A percentile compares a stretch with the other conserved stretches of the same genome.
Conservation (phyloP, 179 eudicot genomes). For the Silene noctiflora region DNA sequence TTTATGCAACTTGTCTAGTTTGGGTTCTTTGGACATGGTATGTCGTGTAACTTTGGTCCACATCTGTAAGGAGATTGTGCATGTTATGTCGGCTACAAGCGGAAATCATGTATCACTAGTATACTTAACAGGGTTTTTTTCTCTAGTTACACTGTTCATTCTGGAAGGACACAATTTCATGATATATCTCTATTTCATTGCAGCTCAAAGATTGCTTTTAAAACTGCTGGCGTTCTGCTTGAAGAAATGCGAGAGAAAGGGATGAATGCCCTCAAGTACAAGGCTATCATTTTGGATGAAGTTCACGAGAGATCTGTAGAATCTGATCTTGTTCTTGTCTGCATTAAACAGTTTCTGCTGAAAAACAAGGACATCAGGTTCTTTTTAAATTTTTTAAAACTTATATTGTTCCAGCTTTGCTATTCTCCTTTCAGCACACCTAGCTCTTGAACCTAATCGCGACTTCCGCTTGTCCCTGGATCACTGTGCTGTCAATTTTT, state of each 20-base stretch:
- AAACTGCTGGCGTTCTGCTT: constrained; percentile 93
- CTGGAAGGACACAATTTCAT: constrained; percentile 1
- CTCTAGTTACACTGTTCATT: neutral
- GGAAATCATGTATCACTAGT: constrained; percentile 1
- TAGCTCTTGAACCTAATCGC: neutral
- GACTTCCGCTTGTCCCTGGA: neutral
- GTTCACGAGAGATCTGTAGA: constrained; percentile 98
- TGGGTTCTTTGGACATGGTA: neutral
- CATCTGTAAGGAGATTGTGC: neutral
- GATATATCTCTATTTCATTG: constrained; percentile 12
- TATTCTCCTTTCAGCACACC: neutral
- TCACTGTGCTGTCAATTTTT: neutral
- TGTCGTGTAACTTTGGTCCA: constrained; percentile 7
- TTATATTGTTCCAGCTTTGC: neutral
- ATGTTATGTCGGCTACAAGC: neutral
- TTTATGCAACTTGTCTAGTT: constrained; percentile 14
- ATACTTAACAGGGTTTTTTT: constrained; percentile 3
- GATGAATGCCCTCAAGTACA: constrained; percentile 73
- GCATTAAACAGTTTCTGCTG: constrained; percentile 82
- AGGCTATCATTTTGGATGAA: constrained; percentile 90
- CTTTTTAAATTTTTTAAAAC: neutral
- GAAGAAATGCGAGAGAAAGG: constrained; percentile 97
- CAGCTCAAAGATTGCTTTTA: constrained; percentile 81
- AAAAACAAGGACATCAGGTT: constrained; percentile 69
- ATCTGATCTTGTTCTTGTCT: constrained; percentile 95